Conservation (phyloP, 176 grass and related monocot genomes). For the Urochloa ruziziensis region DNA sequence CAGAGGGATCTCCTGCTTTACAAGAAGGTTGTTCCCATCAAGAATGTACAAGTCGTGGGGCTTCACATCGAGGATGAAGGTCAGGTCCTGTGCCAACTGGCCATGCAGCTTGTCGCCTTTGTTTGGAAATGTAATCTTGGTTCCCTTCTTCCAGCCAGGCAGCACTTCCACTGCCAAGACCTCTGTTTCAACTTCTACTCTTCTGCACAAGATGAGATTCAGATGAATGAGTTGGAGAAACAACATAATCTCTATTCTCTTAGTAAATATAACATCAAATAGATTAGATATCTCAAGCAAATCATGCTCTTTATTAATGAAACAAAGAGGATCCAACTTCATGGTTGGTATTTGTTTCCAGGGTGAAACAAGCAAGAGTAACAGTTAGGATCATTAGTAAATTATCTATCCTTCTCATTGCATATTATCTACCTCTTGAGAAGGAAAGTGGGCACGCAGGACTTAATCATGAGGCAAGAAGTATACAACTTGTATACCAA, state of each 20-base stretch:
- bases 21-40: slow-evolving; percentile 60
- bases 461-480: slow-evolving; percentile 3
- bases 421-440: background rate
- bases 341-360: background rate
- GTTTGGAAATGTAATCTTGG: slow-evolving; percentile 67
- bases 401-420: background rate
- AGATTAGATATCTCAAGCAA: background rate
- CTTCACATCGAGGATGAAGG: slow-evolving; percentile 61
- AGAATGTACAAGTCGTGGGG: slow-evolving; percentile 68
- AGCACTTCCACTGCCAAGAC: slow-evolving; percentile 51
- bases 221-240: background rate
- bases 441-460: background rate
- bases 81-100: slow-evolving; percentile 48
- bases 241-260: background rate
- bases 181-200: slow-evolving; percentile 42
- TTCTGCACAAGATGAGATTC: slow-evolving; percentile 34
- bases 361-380: background rate
- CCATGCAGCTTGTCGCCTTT: slow-evolving; percentile 50
- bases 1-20: slow-evolving; percentile 42
- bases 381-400: background rate
- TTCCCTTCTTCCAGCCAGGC: slow-evolving; percentile 73
- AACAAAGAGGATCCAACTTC: slow-evolving; percentile 1
- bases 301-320: background rate
- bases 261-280: background rate
- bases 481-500: background rate